Conservation (phyloP, 306 rosid species). For the Gastrolobium bilobum region DNA sequence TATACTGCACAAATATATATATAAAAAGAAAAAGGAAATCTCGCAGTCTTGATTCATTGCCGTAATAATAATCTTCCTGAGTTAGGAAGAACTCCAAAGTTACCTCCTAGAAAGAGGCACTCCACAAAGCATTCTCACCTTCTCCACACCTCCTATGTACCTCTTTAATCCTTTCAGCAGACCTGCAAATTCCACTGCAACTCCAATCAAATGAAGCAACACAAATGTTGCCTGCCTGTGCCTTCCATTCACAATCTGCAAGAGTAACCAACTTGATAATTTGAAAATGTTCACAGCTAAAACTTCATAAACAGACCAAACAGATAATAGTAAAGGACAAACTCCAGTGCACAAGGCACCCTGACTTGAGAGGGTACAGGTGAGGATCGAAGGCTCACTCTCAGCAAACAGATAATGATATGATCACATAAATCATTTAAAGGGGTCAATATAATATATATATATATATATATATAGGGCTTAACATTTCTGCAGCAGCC, state of each 20-base stretch:
- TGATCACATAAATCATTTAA: conserved; percentile 28
- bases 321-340: background rate
- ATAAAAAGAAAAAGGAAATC: conserved; percentile 25
- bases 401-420: background rate
- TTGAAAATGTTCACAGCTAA: conserved; percentile 2
- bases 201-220: conserved; percentile 98
- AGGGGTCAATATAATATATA: background rate
- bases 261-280: conserved; percentile 28
- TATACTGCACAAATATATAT: conserved; percentile 58
- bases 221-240: conserved; percentile 98
- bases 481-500: too few relatives aligned
- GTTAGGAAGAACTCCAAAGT: conserved; percentile 69
- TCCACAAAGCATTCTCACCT: conserved; percentile 92
- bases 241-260: conserved; percentile 99
- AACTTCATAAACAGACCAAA: conserved; percentile 9
- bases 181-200: conserved; percentile 97
- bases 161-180: conserved; percentile 96
- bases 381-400: too few relatives aligned
- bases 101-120: conserved; percentile 72
- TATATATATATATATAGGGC: too few relatives aligned
- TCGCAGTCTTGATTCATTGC: conserved; percentile 48
- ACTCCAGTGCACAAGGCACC: too few relatives aligned
- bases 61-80: conserved; percentile 63
- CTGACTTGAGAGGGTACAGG: too few relatives aligned
- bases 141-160: conserved; percentile 97